A percentile compares a stretch with the other conserved stretches of the same genome.
phyloP scores from a whole-genome alignment of 495 filamentous ascomycete genomes.

The Aspergillus steynii region DNA sequence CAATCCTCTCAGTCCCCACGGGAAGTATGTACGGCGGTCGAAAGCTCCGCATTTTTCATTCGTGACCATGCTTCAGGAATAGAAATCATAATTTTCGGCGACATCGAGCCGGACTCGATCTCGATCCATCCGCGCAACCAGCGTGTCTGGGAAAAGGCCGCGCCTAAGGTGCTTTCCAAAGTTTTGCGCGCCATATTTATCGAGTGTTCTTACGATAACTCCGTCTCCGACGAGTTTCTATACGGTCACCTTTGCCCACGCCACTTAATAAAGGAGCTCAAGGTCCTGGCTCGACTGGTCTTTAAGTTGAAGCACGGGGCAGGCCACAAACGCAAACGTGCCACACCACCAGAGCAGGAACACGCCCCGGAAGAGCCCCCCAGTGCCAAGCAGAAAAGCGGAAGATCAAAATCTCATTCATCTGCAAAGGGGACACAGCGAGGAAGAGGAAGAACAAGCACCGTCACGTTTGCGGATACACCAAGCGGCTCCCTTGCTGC shows the following conservation, averaged over 20 bases:
- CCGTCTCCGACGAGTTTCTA: constrained; percentile 67
- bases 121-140: constrained; percentile 78
- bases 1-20: not conserved
- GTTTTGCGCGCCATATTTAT: constrained; percentile 81
- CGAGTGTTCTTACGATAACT: constrained; percentile 89
- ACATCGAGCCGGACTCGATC: constrained; percentile 88
- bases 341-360: not conserved
- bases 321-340: constrained; percentile 37
- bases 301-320: constrained; percentile 21
- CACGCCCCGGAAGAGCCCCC: constrained; percentile 1
- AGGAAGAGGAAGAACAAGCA: not conserved
- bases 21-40: constrained; percentile 52
- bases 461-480: not conserved
- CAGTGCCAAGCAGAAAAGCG: not conserved
- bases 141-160: constrained; percentile 81
- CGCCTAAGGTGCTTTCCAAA: constrained; percentile 71
- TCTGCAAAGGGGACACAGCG: too few species aligned
- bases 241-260: constrained; percentile 88
- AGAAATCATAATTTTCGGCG: constrained; percentile 91
- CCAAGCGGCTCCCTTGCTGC: constrained; percentile 2
- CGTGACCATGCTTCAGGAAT: constrained; percentile 64
- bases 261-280: constrained; percentile 76
- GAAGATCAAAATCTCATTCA: not conserved
- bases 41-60: constrained; percentile 91
- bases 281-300: constrained; percentile 67